Percentiles rank a stretch among this genome's conserved stretches.
phyloP scores from a whole-genome alignment of 768 basidiomycete species.

The Russula emetica region DNA sequence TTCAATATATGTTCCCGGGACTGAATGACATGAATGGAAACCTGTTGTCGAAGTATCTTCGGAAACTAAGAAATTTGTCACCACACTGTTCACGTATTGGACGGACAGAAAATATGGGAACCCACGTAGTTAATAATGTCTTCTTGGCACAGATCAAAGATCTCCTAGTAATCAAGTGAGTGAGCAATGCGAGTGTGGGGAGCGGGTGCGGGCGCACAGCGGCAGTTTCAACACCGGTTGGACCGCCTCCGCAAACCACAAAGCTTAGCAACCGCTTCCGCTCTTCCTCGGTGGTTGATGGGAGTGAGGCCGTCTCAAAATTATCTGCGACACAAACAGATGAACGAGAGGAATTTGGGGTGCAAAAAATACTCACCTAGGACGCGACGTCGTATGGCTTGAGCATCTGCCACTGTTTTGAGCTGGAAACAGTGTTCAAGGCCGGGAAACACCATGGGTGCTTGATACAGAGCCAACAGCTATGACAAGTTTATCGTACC shows the following conservation, averaged over 20 bases:
- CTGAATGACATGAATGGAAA: slow-evolving; percentile 90
- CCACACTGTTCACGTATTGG: neutral
- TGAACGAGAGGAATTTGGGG: neutral
- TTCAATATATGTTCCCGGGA: slow-evolving; percentile 94
- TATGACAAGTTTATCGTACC: slow-evolving; percentile 90
- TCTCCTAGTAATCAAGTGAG: slow-evolving; percentile 48
- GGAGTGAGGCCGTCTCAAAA: slow-evolving; percentile 85
- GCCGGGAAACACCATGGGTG: slow-evolving; percentile 90
- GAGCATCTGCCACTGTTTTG: slow-evolving; percentile 90
- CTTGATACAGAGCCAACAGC: slow-evolving; percentile 88
- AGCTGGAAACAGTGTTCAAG: slow-evolving; percentile 92
- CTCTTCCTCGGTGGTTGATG: slow-evolving; percentile 82
- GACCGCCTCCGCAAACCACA: slow-evolving; percentile 93
- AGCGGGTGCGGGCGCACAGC: slow-evolving; percentile 38
- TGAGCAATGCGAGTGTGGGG: neutral
- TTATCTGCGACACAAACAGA: slow-evolving; percentile 53
- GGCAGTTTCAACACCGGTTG: slow-evolving; percentile 92
- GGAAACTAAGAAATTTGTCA: slow-evolving; percentile 55
- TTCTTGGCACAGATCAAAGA: slow-evolving; percentile 95
- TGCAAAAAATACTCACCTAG: slow-evolving; percentile 50
- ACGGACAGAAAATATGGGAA: slow-evolving; percentile 15
- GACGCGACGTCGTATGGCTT: slow-evolving; percentile 80
- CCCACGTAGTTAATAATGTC: slow-evolving; percentile 89
- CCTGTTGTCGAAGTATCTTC: slow-evolving; percentile 80
- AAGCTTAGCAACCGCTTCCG: slow-evolving; percentile 84